Evolutionary conservation across 2,329 filamentous ascomycete species (phyloP), one percentile per base, ranked within the genome.

Genomic region (Alternaria sp.): DNA sequence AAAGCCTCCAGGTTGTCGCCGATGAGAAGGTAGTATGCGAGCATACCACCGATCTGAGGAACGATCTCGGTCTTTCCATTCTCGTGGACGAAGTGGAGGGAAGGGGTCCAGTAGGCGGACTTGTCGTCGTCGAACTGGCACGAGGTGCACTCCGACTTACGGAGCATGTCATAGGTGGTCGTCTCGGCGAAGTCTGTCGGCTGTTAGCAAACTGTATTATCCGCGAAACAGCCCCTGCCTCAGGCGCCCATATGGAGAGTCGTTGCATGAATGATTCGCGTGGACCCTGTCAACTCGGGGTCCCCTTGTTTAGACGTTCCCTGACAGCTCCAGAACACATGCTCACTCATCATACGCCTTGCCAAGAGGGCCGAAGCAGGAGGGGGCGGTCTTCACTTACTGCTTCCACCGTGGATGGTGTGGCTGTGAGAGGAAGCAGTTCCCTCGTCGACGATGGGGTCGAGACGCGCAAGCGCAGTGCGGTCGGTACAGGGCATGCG

Each of bases 21-120:
- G 74, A 91, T 89, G 11, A 93, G 88, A 51, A 97, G 88, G 81
- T 97, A 97, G 85, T 98, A 97, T 15, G 75, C 77, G 51, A 80
- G 78, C 78, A 80, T 79, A 68, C 80, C 84, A 30, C 86, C 86
- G 45, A 83, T 75, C 67, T 87, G 85, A 7, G 87, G 84, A 30
- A 94, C 92, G 53, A 87, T 83, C 79, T 91, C 88, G 64, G 92
- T 88, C 55, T 84, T 85, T 53, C 87, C 87, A 67, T 89, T 87
- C 69, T 86, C 81, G 71, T 88, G 85, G 67, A 91, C 78, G 73
- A 91, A 94, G 82, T 90, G 93, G 10, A 94, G 81, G 10, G 84
- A 83, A 3, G 92, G 91, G 61, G 90, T 89, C 78, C 78, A 79
- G 74, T 79, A 79, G 18, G 77, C 77, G 87, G 78, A 79, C 67